These are phyloP conservation scores for Chamaecrista fasciculata DNA, from an alignment of 306 rosid species.

Conservation along the genomic window DNA sequence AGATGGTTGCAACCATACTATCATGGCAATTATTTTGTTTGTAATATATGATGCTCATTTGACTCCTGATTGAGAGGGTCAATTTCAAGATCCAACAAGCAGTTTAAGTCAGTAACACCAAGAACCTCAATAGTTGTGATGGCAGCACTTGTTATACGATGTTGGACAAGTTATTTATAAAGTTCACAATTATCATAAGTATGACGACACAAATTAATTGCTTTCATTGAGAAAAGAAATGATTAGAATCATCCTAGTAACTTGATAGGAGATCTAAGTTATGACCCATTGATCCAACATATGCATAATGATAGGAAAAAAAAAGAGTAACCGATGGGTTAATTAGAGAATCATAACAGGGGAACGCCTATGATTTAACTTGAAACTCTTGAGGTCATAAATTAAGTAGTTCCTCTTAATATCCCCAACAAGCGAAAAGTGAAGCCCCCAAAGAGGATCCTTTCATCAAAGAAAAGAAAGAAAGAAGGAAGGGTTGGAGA, in stretches of 20 bases:
- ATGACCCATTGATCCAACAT: not conserved
- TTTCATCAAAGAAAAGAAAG: too few relatives aligned
- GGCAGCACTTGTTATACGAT: not conserved
- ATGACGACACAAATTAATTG: not conserved
- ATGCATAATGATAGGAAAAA: not conserved
- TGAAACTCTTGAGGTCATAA: too few relatives aligned
- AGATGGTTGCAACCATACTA: constrained; percentile 5
- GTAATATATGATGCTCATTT: not conserved
- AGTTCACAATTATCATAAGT: not conserved
- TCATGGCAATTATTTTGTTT: not conserved
- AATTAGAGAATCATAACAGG: too few relatives aligned
- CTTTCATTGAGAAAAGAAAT: too few relatives aligned
- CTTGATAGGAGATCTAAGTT: not conserved
- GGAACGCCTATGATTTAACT: too few relatives aligned
- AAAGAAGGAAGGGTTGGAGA: not conserved
- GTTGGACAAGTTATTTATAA: not conserved
- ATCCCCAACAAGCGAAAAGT: too few relatives aligned
- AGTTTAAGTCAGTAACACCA: not conserved
- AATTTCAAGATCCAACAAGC: not conserved
- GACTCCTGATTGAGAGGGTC: not conserved
- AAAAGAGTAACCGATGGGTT: not conserved
- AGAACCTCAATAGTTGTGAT: not conserved
- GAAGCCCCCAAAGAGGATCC: too few relatives aligned
- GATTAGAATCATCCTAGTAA: not conserved
- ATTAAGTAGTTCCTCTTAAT: too few relatives aligned